phyloP scores from a whole-genome alignment of 768 basidiomycete genomes.

The Sarcomyxa edulis region DNA sequence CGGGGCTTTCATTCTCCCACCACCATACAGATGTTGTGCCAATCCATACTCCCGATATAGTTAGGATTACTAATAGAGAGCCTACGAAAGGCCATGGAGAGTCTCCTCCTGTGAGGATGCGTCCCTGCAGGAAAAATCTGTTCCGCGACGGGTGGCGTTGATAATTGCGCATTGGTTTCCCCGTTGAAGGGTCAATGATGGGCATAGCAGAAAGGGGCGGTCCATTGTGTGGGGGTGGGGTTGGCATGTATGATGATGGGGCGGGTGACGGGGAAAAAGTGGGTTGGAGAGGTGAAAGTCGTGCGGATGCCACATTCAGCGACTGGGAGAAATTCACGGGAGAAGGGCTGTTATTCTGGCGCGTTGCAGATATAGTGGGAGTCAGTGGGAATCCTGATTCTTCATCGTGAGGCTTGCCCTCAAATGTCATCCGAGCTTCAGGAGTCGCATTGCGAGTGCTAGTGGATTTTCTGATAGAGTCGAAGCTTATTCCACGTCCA shows the following conservation, averaged over 20 bases:
- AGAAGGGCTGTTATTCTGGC: conserved; percentile 17
- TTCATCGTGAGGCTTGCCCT: conserved; percentile 28
- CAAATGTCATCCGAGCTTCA: conserved; percentile 20
- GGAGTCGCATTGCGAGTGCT: conserved; percentile 14
- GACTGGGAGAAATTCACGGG: conserved; percentile 8
- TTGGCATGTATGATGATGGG: conserved; percentile 13
- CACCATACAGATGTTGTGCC: conserved; percentile 86
- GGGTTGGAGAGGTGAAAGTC: conserved; percentile 9
- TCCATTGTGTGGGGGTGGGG: conserved; percentile 13
- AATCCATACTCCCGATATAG: conserved; percentile 78
- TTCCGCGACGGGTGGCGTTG: conserved; percentile 69
- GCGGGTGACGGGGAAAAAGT: conserved; percentile 11
- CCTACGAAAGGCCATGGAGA: conserved; percentile 76
- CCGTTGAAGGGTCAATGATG: conserved; percentile 28
- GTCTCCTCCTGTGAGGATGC: conserved; percentile 81
- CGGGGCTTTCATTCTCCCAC: conserved; percentile 77
- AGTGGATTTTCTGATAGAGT: conserved; percentile 32
- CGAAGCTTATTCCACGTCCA: conserved; percentile 46
- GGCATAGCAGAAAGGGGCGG: conserved; percentile 33
- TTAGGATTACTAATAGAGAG: conserved; percentile 54
- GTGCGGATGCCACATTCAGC: conserved; percentile 10
- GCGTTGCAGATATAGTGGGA: conserved; percentile 1
- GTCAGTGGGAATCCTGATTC: conserved; percentile 24
- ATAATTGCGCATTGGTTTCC: conserved; percentile 48
- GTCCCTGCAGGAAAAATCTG: conserved; percentile 69